Percentiles rank a stretch among this genome's conserved stretches.
phyloP scores from a whole-genome alignment of 1,139 yeast species.

The Geotrichum citri-aurantii region DNA sequence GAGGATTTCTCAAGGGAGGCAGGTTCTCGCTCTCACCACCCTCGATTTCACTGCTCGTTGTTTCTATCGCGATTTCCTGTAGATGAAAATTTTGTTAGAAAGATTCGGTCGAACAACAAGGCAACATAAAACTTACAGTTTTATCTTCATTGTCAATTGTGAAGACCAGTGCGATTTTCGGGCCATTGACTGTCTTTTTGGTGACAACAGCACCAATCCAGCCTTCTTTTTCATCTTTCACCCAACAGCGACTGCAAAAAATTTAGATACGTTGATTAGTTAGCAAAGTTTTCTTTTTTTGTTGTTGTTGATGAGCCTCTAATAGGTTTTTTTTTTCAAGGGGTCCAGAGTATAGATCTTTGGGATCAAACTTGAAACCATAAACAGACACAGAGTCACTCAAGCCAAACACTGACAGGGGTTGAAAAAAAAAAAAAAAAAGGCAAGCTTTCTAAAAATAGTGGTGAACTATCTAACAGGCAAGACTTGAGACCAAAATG shows the following conservation, averaged over 20 bases:
- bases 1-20: constrained; percentile 90
- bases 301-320: no score
- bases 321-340: background rate
- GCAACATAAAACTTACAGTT: constrained; percentile 22
- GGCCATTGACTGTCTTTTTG: constrained; percentile 43
- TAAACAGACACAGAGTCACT: background rate
- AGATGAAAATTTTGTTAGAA: background rate
- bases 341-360: background rate
- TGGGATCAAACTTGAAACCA: background rate
- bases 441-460: background rate
- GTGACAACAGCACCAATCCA: constrained; percentile 87
- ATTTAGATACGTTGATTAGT: background rate
- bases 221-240: constrained; percentile 79
- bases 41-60: constrained; percentile 43
- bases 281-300: background rate
- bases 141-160: constrained; percentile 50
- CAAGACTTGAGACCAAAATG: no score
- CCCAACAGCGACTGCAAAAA: constrained; percentile 71
- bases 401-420: no score
- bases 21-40: constrained; percentile 34
- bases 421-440: background rate
- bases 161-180: constrained; percentile 53
- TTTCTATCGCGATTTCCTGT: constrained; percentile 27
- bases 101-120: no score
- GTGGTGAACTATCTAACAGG: background rate